Evolutionary conservation across 2,329 filamentous ascomycete species (phyloP), one percentile per base, ranked within the genome.

Genomic region (Diaporthe eres): DNA sequence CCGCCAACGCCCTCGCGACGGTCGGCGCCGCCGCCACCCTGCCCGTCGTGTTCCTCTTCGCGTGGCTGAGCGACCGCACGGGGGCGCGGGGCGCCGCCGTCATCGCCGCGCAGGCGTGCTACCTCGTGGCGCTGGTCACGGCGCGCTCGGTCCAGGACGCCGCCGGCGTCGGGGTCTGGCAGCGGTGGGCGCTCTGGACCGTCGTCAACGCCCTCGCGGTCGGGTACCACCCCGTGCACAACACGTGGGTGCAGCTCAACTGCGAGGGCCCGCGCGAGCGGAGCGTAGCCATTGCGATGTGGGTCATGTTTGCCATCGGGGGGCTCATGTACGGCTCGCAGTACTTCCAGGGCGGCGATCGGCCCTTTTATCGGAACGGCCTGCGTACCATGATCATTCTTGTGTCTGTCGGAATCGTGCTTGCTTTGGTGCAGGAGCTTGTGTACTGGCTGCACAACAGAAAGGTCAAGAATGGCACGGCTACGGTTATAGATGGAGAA

Each of bases 171-270:
- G 85, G 85, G 0, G 86, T 84, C 76, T 90, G 88, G 88, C 84
- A 84, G 10, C 84, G 85, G 15, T 88, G 86, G 82, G 87, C 84
- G 0, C 80, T 90, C 8, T 90, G 88, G 88, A 90, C 88, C 4
- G 82, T 83, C 0, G 84, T 89, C 4, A 90, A 90, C 79, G 82
- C 82, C 2, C 85, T 90, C 51, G 87, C 88, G 0, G 88, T 90
- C 12, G 86, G 88, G 0, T 90, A 90, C 77, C 88, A 90, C 79
- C 88, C 88, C 0, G 83, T 88, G 0, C 87, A 89, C 73, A 90
- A 90, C 79, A 84, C 86, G 0, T 90, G 88, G 88, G 81, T 88
- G 25, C 87, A 89, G 78, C 80, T 89, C 9, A 90, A 90, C 77
- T 89, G 88, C 77, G 82, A 81, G 19, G 85, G 86, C 25, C 79